Base-by-base conservation (phyloP, 768 basidiomycete species). In the Pilatotrama ljubarskyi region DNA sequence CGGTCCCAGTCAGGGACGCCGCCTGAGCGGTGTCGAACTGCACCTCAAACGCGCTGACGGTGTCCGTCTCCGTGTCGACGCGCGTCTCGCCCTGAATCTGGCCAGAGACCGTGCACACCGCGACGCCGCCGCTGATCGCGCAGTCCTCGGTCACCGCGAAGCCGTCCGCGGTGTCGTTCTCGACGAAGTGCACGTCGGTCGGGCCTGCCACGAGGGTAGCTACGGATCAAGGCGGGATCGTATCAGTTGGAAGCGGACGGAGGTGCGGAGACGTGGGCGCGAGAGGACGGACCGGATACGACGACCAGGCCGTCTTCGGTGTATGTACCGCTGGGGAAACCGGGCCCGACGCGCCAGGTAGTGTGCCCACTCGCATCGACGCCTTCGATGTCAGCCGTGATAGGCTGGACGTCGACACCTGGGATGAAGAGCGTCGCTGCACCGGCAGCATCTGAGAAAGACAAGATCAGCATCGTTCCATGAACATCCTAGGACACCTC, bases 101-200 rank as follows among this genome's bases (percentile, higher is more conserved):
- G 13, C 29, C 51, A 15, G 44, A 38, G 40, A 46, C 40, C 2
- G 59, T 60, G 47, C 53, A 60, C 11, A 43, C 36, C 18, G 59
- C 59, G 43, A 35, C 18, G 18, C 38, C 52, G 40, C 40, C 47
- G 20, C 32, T 35, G 9, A 60, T 24, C 24, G 25, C 53, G 52
- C 59, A 60, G 46, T 55, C 52, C 29, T 43, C 47, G 11, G 40
- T 46, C 38, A 55, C 18, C 7, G 47, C 51, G 18, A 47, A 53
- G 15, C 38, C 32, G 11, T 53, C 17, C 24, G n/a, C 43, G 6
- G 58, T 9, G 24, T 40, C 58, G 36, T 59, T 44, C 35, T 53
- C 51, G 26, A 59, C 18, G n/a, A 59, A 18, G 51, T 53, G 59
- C 20, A 29, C n/a, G 59, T 55, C 53, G 3, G 46, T 55, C 24